Evolutionary conservation across 129 eudicot genomes (phyloP).

Genomic region (Ambrosia trifida): DNA sequence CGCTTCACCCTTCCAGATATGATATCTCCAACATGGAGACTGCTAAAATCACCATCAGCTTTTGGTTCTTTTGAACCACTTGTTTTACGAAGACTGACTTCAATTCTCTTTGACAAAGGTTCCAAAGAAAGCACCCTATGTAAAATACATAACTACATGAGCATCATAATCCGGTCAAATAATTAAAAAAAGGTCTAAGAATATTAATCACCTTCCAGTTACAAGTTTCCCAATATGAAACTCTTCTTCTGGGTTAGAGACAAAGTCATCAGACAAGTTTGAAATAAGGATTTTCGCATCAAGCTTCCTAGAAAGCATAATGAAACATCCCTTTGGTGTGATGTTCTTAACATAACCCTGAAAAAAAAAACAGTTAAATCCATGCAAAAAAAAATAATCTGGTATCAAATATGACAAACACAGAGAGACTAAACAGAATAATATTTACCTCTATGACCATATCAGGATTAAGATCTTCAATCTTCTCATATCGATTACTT

Average conservation of each 20-base stretch:
- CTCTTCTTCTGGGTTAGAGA: slow-evolving; percentile 69
- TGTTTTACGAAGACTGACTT: slow-evolving; percentile 70
- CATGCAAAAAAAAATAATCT: neutral
- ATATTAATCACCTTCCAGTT: slow-evolving; percentile 61
- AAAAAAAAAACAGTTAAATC: slow-evolving; percentile 6
- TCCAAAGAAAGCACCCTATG: slow-evolving; percentile 80
- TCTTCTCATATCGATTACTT: slow-evolving; percentile 40
- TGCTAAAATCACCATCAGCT: slow-evolving; percentile 40
- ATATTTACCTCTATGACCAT: slow-evolving; percentile 64
- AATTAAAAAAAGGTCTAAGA: neutral
- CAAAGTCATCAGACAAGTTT: slow-evolving; percentile 76
- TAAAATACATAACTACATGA: slow-evolving; percentile 16
- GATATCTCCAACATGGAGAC: slow-evolving; percentile 59
- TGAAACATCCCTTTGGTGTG: slow-evolving; percentile 79
- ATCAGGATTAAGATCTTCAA: slow-evolving; percentile 73
- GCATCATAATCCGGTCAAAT: neutral
- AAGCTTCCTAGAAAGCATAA: slow-evolving; percentile 75
- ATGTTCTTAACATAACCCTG: slow-evolving; percentile 88
- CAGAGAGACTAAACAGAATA: neutral
- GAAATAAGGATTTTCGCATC: slow-evolving; percentile 81
- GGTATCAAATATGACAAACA: neutral
- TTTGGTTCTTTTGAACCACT: slow-evolving; percentile 38
- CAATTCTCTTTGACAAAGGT: slow-evolving; percentile 79
- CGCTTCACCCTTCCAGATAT: slow-evolving; percentile 73
- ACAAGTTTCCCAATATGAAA: slow-evolving; percentile 88